A percentile compares a stretch with the other conserved stretches of the same genome.
Evolutionary conservation across 345 rosid genomes (phyloP).

Genomic region (Citrus unshiu): DNA sequence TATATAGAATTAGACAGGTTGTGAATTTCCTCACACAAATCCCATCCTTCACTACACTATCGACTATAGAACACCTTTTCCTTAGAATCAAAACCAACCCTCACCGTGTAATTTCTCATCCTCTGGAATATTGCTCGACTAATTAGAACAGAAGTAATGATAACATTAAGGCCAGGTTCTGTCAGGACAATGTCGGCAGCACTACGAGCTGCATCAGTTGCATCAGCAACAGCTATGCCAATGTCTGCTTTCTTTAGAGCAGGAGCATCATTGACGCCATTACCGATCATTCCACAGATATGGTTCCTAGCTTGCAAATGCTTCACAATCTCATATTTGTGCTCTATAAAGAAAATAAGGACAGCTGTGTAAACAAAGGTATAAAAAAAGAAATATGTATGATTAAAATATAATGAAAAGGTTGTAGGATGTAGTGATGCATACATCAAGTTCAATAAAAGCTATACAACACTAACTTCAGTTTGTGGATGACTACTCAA

Average conservation of each 20-base stretch:
- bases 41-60: background rate
- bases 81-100: background rate
- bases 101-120: conserved; percentile 69
- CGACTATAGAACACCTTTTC: too few relatives aligned
- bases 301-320: conserved; percentile 71
- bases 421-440: background rate
- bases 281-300: conserved; percentile 57
- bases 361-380: background rate
- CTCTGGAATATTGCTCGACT: conserved; percentile 63
- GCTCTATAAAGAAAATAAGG: conserved; percentile 32
- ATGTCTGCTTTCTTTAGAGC: conserved; percentile 69
- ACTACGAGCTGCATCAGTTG: conserved; percentile 72
- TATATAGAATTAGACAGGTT: too few relatives aligned
- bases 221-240: conserved; percentile 73
- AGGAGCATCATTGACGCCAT: conserved; percentile 66
- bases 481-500: background rate
- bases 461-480: background rate
- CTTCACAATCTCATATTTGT: conserved; percentile 70
- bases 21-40: too few relatives aligned
- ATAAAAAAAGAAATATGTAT: background rate
- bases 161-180: conserved; percentile 65
- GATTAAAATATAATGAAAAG: background rate
- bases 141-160: conserved; percentile 59
- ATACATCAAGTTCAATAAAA: background rate
- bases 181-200: conserved; percentile 69